Evolutionary conservation across 179 eudicot species (phyloP).

Genomic region (Vitellaria paradoxa): DNA sequence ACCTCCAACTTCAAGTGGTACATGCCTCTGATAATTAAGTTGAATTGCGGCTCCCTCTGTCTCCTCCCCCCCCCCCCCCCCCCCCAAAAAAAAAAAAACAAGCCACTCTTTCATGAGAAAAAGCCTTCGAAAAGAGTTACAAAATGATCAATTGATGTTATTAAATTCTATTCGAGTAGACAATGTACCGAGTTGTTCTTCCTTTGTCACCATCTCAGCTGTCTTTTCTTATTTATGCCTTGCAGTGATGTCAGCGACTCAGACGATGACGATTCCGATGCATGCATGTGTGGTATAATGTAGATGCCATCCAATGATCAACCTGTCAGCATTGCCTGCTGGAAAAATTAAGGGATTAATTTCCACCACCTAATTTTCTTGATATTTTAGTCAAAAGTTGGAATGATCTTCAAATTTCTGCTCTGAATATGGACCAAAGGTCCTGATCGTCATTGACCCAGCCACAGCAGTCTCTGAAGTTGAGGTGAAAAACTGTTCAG

Average conservation of each 20-base stretch:
- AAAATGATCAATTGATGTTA: background rate
- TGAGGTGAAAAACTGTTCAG: background rate
- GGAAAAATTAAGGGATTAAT: constrained; percentile 3
- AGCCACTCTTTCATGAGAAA: too few species aligned
- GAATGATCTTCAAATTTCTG: background rate
- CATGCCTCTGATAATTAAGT: too few species aligned
- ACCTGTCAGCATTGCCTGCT: constrained; percentile 5
- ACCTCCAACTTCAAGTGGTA: too few species aligned
- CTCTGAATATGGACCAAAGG: constrained; percentile 4
- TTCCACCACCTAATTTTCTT: background rate
- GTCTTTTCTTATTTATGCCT: background rate
- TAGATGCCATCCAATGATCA: constrained; percentile 21
- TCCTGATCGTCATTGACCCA: background rate
- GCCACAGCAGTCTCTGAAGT: background rate
- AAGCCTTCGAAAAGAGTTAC: background rate
- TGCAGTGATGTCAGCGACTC: constrained; percentile 78
- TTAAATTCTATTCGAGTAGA: background rate
- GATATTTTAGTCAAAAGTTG: constrained; percentile 2
- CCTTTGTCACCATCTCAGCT: background rate
- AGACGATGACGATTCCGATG: constrained; percentile 57
- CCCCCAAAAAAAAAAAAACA: too few species aligned
- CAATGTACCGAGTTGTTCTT: background rate
- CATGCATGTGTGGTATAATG: constrained; percentile 67
- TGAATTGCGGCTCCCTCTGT: too few species aligned
- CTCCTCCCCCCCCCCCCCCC: too few species aligned